These are phyloP conservation scores for Arthrinium phaeospermum DNA, from an alignment of 2,329 filamentous ascomycete genomes.

Conservation along the genomic window DNA sequence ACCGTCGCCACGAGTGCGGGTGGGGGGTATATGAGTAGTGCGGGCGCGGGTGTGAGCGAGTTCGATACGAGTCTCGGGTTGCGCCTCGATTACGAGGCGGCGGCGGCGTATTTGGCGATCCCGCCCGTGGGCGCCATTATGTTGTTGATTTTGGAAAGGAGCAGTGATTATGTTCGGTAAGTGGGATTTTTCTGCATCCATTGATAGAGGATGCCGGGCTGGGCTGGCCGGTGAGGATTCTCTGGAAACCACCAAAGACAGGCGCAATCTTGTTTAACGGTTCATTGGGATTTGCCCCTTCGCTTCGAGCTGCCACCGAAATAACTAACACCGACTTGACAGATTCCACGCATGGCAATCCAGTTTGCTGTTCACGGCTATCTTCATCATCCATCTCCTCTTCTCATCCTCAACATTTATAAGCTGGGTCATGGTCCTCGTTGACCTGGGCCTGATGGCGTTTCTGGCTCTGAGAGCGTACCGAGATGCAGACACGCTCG, in stretches of 20 bases:
- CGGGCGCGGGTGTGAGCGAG: slow-evolving; percentile 66
- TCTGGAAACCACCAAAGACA: not conserved
- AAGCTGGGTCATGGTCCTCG: slow-evolving; percentile 81
- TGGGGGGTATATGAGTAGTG: slow-evolving; percentile 41
- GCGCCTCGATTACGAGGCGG: slow-evolving; percentile 87
- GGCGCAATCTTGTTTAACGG: not conserved
- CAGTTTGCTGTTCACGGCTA: slow-evolving; percentile 76
- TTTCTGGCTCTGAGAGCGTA: slow-evolving; percentile 83
- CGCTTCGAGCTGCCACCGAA: not conserved
- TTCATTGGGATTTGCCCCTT: not conserved
- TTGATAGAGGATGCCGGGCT: not conserved
- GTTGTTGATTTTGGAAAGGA: slow-evolving; percentile 84
- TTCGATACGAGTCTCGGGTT: slow-evolving; percentile 92
- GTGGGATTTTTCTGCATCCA: slow-evolving; percentile 33
- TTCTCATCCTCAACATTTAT: slow-evolving; percentile 85
- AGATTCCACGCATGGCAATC: slow-evolving; percentile 98
- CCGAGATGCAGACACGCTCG: slow-evolving; percentile 74
- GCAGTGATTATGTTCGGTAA: slow-evolving; percentile 95
- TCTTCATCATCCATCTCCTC: slow-evolving; percentile 80
- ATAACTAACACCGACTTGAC: slow-evolving; percentile 18
- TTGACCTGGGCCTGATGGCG: slow-evolving; percentile 76
- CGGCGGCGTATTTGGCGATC: slow-evolving; percentile 82
- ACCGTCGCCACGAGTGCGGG: slow-evolving; percentile 26
- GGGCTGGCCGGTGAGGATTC: no score
- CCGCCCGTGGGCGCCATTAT: slow-evolving; percentile 87